phyloP scores from a whole-genome alignment of 805 yeast genomes.

The Ogataea degrootiae region DNA sequence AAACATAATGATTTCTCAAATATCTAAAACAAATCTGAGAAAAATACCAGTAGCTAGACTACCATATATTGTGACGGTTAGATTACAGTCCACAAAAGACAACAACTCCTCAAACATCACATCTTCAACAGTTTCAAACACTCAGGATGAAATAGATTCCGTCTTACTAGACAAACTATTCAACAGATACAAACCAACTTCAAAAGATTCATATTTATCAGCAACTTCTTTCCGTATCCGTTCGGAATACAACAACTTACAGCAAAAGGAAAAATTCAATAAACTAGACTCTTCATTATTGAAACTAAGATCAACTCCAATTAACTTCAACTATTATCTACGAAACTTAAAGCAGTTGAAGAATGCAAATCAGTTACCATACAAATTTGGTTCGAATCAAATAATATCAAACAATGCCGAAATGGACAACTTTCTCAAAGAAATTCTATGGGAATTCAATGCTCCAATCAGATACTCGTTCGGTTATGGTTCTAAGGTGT shows the following conservation, averaged over 20 bases:
- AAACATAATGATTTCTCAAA: no score
- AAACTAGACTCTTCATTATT: conserved; percentile 25
- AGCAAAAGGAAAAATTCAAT: conserved; percentile 21
- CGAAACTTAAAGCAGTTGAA: conserved; percentile 28
- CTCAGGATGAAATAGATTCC: conserved; percentile 22
- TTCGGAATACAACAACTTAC: conserved; percentile 17
- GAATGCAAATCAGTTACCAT: conserved; percentile 44
- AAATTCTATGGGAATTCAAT: conserved; percentile 51
- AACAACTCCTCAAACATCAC: not conserved
- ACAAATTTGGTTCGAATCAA: conserved; percentile 57
- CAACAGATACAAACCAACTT: conserved; percentile 21
- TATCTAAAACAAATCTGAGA: no score
- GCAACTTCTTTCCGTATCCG: conserved; percentile 16
- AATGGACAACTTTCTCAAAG: conserved; percentile 39
- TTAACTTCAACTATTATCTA: conserved; percentile 32
- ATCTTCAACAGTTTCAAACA: not conserved
- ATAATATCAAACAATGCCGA: conserved; percentile 39
- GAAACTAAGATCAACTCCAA: conserved; percentile 28
- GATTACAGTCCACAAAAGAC: not conserved
- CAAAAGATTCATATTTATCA: conserved; percentile 6
- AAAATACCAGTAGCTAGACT: no score
- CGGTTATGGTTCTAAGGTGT: conserved; percentile 95
- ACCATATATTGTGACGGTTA: not conserved
- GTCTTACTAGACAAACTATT: conserved; percentile 27
- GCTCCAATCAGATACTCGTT: conserved; percentile 77